Base-by-base conservation (phyloP, 75 land plant species). In the Adiantum capillusveneris region DNA sequence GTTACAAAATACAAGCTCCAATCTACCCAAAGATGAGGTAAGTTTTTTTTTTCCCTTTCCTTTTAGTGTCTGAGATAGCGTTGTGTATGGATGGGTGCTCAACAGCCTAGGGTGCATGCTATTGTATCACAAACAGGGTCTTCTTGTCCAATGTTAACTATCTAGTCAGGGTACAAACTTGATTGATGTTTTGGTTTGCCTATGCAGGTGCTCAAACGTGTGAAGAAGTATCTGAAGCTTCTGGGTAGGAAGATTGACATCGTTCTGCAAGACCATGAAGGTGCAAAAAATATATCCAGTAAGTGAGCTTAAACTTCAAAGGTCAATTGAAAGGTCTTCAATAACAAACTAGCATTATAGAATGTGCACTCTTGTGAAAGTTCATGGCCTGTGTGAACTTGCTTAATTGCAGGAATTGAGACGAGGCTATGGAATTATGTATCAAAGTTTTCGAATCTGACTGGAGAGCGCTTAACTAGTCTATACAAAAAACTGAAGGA, bases 351-450 rank as follows among this genome's bases (percentile, higher is more conserved):
- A 30, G 0, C 49, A 41, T 63, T 9, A n/a, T n/a, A n/a, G n/a
- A n/a, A n/a, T n/a, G n/a, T n/a, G n/a, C n/a, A n/a, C n/a, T n/a
- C n/a, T n/a, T n/a, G n/a, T 50, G 25, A 43, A 11, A 17, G 16
- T 70, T 31, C 18, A 24, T n/a, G 13, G 17, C 12, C 21, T 29
- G 1, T 21, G 16, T 29, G 1, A 36, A n/a, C n/a, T 46, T 29
- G 37, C 0, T 28, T 34, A 20, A 53, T 61, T 56, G 21, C 91
- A 95, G 99, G 86, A 63, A 87, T 90, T 86, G 82, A 76, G 1
- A 79, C 73, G 34, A 74, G 99, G 26, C 69, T 95, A 21, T 95
- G 99, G 99, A 90, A 90, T 53, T 95, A 95, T 64, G 93, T 95
- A 5, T 86, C 97, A 11, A 87, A 75, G 48, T 95, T 77, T 57